These are phyloP conservation scores for Auriscalpium microsporum DNA, from an alignment of 768 basidiomycete species.

Conservation along the genomic window DNA sequence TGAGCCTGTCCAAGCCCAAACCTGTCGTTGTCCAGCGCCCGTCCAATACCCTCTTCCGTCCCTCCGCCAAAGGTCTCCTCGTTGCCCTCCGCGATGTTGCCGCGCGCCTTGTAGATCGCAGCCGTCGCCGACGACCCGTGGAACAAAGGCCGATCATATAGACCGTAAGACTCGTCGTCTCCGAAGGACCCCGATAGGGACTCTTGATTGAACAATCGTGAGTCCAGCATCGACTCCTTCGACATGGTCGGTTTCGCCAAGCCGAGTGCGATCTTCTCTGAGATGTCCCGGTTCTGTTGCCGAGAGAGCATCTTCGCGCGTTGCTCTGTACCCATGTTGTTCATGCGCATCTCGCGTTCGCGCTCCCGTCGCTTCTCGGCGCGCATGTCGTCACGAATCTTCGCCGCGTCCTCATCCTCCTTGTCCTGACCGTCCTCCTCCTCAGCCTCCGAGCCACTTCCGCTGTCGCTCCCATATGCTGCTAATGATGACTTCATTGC, in stretches of 20 bases:
- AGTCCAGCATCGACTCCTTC: constrained; percentile 97
- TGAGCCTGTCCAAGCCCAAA: constrained; percentile 81
- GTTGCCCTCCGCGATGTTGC: constrained; percentile 75
- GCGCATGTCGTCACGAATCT: constrained; percentile 85
- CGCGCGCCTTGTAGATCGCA: constrained; percentile 98
- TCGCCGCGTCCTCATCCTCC: constrained; percentile 68
- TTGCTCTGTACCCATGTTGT: constrained; percentile 96
- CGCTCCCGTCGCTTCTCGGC: constrained; percentile 88
- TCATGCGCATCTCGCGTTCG: constrained; percentile 97
- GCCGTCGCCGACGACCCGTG: constrained; percentile 93
- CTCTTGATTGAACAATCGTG: constrained; percentile 95
- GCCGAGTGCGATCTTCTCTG: constrained; percentile 96
- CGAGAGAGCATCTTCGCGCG: constrained; percentile 92
- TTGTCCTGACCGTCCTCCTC: constrained; percentile 37
- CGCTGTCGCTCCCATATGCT: constrained; percentile 80
- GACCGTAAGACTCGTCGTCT: constrained; percentile 86
- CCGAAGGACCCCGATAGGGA: constrained; percentile 74
- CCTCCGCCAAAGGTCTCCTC: constrained; percentile 93
- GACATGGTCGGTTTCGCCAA: constrained; percentile 93
- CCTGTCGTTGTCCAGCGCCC: constrained; percentile 87
- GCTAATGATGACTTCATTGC: constrained; percentile 72
- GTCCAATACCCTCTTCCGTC: constrained; percentile 89
- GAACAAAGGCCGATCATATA: constrained; percentile 94
- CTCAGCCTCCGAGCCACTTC: constrained; percentile 49
- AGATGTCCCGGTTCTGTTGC: constrained; percentile 97